phyloP scores from a whole-genome alignment of 2,329 filamentous ascomycete species.

The Myriosclerotinia curreyana region DNA sequence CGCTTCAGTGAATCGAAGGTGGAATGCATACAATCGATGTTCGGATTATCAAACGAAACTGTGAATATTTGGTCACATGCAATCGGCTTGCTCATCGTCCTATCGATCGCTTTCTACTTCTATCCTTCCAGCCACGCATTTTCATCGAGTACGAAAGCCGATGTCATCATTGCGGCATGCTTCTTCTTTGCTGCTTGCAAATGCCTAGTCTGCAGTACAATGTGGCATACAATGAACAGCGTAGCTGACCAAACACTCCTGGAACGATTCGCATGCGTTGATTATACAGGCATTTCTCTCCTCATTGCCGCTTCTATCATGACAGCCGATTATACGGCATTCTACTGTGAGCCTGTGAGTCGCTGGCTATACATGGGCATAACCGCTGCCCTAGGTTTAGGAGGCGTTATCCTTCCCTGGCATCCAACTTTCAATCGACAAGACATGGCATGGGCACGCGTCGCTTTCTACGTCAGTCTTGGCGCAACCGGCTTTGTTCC shows the following conservation, averaged over 20 bases:
- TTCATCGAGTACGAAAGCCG: conserved; percentile 77
- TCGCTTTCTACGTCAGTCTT: conserved; percentile 86
- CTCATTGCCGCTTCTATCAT: conserved; percentile 95
- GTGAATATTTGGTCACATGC: conserved; percentile 98
- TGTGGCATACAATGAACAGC: conserved; percentile 99
- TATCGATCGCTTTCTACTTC: conserved; percentile 90
- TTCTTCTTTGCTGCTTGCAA: conserved; percentile 97
- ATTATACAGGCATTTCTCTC: conserved; percentile 96
- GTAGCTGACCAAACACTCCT: conserved; percentile 87
- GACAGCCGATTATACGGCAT: conserved; percentile 97
- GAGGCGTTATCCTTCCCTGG: conserved; percentile 91
- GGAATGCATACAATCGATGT: conserved; percentile 81
- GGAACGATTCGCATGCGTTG: conserved; percentile 94
- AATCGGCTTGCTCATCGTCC: conserved; percentile 81
- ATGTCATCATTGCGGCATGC: conserved; percentile 84
- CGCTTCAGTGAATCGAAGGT: conserved; percentile 90
- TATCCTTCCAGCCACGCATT: conserved; percentile 90
- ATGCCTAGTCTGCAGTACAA: conserved; percentile 88
- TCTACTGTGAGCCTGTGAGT: conserved; percentile 91
- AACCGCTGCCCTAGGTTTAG: conserved; percentile 77
- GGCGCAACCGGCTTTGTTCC: conserved; percentile 87
- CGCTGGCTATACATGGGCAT: conserved; percentile 82
- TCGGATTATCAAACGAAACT: conserved; percentile 83
- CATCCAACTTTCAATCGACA: conserved; percentile 89
- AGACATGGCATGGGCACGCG: conserved; percentile 90